Evolutionary conservation across 2,329 filamentous ascomycete genomes (phyloP), one percentile per base, ranked within the genome.

Genomic region (Alternaria panax): DNA sequence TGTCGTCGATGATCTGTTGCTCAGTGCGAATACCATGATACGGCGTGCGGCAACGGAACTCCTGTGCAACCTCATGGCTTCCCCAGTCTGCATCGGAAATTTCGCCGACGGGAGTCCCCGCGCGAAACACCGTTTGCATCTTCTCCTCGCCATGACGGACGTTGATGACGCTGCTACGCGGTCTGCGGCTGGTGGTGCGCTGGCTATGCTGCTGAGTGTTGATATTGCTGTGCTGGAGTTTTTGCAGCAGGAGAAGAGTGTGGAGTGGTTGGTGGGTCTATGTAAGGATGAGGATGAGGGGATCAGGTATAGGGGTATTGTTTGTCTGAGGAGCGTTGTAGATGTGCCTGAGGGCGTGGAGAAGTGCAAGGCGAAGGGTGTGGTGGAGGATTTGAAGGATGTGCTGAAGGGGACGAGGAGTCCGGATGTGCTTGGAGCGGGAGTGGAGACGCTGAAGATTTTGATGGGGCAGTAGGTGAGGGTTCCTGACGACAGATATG

Each of bases 101-200:
- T 94, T 92, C 68, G 89, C 88, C 0, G 89, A 91, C 60, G 85
- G 84, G 14, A 87, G 85, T 0, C 83, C 85, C 25, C 86, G 90
- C 61, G 91, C 92, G 0, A 86, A 85, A 25, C 88, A 92, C 54
- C 85, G 94, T 0, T 79, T 98, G 41, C 90, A 96, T 72, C 88
- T 98, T 38, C 82, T 99, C 1, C 85, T 97, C 12, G 95, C 94
- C 0, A 86, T 99, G 34, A 90, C 92, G 0, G 93, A 98, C 72
- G 89, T 92, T 1, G 91, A 96, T 51, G 93, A 98, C 66, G 78
- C 86, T 7, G 88, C 87, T 0, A 97, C 93, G 0, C 84, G 94
- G 28, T 88, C 89, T 47, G 95, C 93, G 0, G 93, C 95, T 0
- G 93, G 93, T 3, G 95, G 95, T 1, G 94, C 93, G 0, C 78